Evolutionary conservation across 2,329 filamentous ascomycete genomes (phyloP), one percentile per base, ranked within the genome.

Genomic region (Ambrosiella xylebori): DNA sequence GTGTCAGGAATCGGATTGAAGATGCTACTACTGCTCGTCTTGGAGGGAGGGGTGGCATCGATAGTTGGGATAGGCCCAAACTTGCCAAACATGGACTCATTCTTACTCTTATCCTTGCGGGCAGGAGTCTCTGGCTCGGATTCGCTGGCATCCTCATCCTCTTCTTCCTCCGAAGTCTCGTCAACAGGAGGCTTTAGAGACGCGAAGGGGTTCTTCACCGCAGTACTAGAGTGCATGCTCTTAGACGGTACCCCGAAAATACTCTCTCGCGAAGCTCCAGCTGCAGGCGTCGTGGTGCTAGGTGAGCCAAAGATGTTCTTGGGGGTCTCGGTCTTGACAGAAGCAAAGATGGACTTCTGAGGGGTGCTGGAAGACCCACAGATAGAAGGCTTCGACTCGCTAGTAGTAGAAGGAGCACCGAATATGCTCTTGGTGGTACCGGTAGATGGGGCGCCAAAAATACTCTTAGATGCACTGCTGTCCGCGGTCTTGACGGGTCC

Each of bases 391-490:
- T 41, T 41, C n/a, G 36, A 12, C 52, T 41, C 38, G 3, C 37
- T 19, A 7, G 37, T 41, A n/a, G n/a, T 19, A 17, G 49, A 52
- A 3, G 49, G 49, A 7, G 49, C 49, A 19, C 51, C 51, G 7
- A 58, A 58, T 12, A 58, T 54, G 11, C 37, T 37, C 40, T 58
- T 58, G 36, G 27, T 17, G n/a, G 13, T 4, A 19, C 52, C 52
- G 12, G 66, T 61, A 12, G 63, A 65, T 55, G 62, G 65, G 3
- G 57, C 39, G 1, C 56, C 59, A 57, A 62, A 62, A 1, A 44
- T 39, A 38, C 49, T 54, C 45, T 60, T 54, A 11, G 51, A 15
- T 15, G 80, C 78, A 13, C 73, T 71, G 41, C 27, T 13, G n/a
- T 11, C 52, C 17, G 38, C 39, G 3, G 17, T 41, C n/a, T 13